These are phyloP conservation scores for Diplosphaera chodatii DNA, from an alignment of 139 green algal genomes.

Conservation along the genomic window DNA sequence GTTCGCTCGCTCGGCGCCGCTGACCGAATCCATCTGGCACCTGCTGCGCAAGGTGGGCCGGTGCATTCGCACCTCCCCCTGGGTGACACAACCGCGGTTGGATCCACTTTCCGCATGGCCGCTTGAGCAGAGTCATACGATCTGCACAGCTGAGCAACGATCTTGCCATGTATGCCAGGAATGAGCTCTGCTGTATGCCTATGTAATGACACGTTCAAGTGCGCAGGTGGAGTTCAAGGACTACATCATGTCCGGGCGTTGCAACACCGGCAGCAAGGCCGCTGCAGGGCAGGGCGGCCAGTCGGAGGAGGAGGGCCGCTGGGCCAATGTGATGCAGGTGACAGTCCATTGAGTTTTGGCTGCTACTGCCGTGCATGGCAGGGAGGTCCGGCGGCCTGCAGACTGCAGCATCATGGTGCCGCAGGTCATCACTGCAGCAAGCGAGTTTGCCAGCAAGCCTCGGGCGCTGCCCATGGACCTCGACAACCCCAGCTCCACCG, in stretches of 20 bases:
- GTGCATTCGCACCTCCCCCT: no score
- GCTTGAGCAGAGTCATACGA: no score
- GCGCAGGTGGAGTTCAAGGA: constrained; percentile 11
- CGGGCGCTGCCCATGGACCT: not conserved
- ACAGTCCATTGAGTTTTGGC: no score
- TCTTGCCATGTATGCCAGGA: no score
- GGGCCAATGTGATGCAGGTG: not conserved
- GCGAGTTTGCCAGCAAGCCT: not conserved
- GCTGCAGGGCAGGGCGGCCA: not conserved
- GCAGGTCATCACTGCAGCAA: not conserved
- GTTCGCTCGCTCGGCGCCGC: not conserved
- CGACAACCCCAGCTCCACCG: not conserved
- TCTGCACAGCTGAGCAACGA: no score
- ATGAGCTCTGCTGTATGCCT: no score
- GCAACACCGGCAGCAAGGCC: constrained; percentile 18
- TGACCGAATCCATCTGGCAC: constrained; percentile 1
- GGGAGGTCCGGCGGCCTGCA: no score
- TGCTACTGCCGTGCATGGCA: no score
- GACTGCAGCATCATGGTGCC: no score
- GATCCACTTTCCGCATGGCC: no score
- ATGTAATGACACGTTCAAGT: not conserved
- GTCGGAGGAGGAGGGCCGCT: not conserved
- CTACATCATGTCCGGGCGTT: constrained; percentile 12
- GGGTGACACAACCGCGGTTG: no score
- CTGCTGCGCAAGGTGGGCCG: constrained; percentile 6